A percentile compares a stretch with the other conserved stretches of the same genome.
Conservation (phyloP, 164 flowering plant genomes). For the Cinnamomum chago region DNA sequence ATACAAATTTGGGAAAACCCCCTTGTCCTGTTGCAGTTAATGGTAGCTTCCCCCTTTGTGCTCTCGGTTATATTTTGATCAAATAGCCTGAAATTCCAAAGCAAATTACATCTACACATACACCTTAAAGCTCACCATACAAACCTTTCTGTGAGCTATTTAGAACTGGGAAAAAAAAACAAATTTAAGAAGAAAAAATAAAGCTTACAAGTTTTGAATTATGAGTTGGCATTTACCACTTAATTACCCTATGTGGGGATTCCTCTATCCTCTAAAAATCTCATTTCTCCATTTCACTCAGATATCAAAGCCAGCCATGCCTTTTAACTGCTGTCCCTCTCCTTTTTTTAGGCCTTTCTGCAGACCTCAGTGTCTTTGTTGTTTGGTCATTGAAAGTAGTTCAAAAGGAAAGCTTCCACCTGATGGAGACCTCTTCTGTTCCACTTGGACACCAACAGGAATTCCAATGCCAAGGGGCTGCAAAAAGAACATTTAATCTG, state of each 20-base stretch:
- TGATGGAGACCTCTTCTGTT: not conserved
- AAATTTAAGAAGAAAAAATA: not conserved
- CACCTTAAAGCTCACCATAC: slow-evolving; percentile 10
- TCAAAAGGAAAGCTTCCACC: not conserved
- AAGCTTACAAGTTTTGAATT: not conserved
- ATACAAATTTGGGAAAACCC: not conserved
- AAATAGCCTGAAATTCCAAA: not conserved
- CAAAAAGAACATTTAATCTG: not conserved
- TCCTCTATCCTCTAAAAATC: not conserved
- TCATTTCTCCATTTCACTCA: not conserved
- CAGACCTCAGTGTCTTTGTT: not conserved
- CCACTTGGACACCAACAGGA: not conserved
- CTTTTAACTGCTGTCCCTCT: not conserved
- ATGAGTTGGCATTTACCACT: not conserved
- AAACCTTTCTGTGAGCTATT: slow-evolving; percentile 9
- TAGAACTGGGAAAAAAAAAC: not conserved
- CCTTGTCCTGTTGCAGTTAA: not conserved
- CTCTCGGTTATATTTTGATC: not conserved
- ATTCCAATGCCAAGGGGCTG: not conserved
- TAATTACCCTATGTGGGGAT: not conserved
- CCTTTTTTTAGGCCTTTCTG: not conserved
- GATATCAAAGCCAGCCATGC: not conserved
- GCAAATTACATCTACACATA: slow-evolving; percentile 13
- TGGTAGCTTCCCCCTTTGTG: not conserved
- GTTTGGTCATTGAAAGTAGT: not conserved